These are phyloP conservation scores for Sphagnurus paluster DNA, from an alignment of 1,284 basidiomycete species.

Conservation along the genomic window DNA sequence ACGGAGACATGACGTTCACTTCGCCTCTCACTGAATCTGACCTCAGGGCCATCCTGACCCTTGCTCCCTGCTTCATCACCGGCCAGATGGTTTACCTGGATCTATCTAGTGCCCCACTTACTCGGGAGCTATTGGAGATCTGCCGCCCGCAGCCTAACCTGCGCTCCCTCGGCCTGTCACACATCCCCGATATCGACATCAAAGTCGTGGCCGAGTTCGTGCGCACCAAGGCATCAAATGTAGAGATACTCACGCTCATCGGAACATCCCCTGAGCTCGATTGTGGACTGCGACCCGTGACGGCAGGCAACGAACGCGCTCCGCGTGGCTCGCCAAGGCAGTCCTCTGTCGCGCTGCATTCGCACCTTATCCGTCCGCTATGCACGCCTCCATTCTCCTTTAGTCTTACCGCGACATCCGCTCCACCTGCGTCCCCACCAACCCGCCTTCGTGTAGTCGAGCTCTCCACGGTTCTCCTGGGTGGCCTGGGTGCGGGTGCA, in stretches of 20 bases:
- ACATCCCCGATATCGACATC: constrained; percentile 76
- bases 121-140: constrained; percentile 51
- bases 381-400: constrained; percentile 80
- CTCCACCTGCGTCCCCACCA: constrained; percentile 45
- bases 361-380: constrained; percentile 73
- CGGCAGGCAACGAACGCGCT: constrained; percentile 18
- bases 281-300: constrained; percentile 42
- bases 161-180: constrained; percentile 86
- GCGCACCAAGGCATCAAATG: constrained; percentile 65
- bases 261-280: constrained; percentile 79
- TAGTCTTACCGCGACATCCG: constrained; percentile 35
- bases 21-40: constrained; percentile 78
- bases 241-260: constrained; percentile 86
- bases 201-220: constrained; percentile 73
- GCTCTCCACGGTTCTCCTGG: constrained; percentile 74
- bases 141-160: constrained; percentile 74
- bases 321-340: constrained; percentile 47
- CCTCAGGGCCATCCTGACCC: constrained; percentile 66
- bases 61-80: constrained; percentile 80
- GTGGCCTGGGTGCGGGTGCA: constrained; percentile 72
- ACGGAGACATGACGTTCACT: constrained; percentile 85
- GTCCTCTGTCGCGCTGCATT: constrained; percentile 65
- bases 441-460: constrained; percentile 90
- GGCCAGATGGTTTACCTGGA: constrained; percentile 87
- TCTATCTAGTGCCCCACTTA: constrained; percentile 81